phyloP scores from a whole-genome alignment of 2,329 filamentous ascomycete genomes.

The Cladosporium sp. region DNA sequence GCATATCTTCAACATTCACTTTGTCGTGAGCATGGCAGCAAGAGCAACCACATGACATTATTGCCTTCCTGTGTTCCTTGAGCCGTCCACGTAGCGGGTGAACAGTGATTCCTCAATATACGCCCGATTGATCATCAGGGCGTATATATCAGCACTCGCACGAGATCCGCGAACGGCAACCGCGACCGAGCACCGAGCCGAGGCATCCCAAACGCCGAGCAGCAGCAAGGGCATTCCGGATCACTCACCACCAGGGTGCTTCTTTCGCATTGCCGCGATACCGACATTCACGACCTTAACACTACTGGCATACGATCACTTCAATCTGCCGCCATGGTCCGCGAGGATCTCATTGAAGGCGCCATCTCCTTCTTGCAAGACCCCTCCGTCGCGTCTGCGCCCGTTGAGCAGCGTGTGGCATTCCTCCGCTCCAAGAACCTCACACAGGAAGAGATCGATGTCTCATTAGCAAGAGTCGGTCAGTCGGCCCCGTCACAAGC shows the following conservation, averaged over 20 bases:
- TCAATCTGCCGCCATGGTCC: conserved; percentile 68
- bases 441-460: conserved; percentile 91
- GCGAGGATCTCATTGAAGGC: conserved; percentile 87
- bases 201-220: conserved; percentile 18
- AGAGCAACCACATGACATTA: not conserved
- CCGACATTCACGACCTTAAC: not conserved
- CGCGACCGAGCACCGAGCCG: conserved; percentile 7
- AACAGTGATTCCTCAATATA: too few species aligned
- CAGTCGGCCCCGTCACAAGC: conserved; percentile 54
- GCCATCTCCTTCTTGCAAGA: conserved; percentile 78
- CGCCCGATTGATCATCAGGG: not conserved
- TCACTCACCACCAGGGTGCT: not conserved
- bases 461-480: conserved; percentile 74
- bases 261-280: not conserved
- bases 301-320: not conserved
- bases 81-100: too few species aligned
- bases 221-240: not conserved
- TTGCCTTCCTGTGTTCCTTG: not conserved
- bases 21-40: not conserved
- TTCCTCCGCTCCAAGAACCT: conserved; percentile 97
- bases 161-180: not conserved
- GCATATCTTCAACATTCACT: not conserved
- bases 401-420: conserved; percentile 88
- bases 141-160: not conserved
- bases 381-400: conserved; percentile 82